These are phyloP conservation scores for Fusarium annulatum DNA, from an alignment of 2,329 filamentous ascomycete species.

Conservation along the genomic window DNA sequence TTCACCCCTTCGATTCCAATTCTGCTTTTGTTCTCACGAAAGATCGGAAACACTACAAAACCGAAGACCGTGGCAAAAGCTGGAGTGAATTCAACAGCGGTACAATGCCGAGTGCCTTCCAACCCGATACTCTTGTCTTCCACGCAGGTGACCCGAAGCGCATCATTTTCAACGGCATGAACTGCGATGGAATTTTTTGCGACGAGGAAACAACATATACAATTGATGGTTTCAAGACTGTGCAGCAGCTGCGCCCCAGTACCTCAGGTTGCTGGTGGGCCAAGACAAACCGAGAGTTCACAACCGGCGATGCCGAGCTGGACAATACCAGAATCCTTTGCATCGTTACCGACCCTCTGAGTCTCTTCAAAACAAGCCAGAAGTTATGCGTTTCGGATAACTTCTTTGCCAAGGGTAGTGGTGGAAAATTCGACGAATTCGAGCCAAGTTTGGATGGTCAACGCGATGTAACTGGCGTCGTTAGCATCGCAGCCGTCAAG, in stretches of 20 bases:
- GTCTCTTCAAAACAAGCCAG: constrained; percentile 77
- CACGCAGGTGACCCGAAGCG: constrained; percentile 86
- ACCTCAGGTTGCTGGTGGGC: constrained; percentile 90
- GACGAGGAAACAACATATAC: constrained; percentile 78
- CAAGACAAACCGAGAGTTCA: constrained; percentile 78
- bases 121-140: constrained; percentile 71
- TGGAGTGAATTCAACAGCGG: constrained; percentile 81
- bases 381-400: constrained; percentile 84
- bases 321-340: constrained; percentile 82
- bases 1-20: constrained; percentile 82
- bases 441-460: constrained; percentile 83
- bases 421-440: constrained; percentile 66
- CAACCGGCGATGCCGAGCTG: constrained; percentile 71
- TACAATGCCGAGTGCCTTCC: constrained; percentile 65
- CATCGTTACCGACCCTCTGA: constrained; percentile 79
- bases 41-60: constrained; percentile 80
- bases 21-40: constrained; percentile 84
- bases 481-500: constrained; percentile 85
- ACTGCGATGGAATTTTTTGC: constrained; percentile 73
- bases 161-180: constrained; percentile 84
- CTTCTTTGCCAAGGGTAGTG: constrained; percentile 71
- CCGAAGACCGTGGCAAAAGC: constrained; percentile 81
- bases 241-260: constrained; percentile 72
- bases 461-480: constrained; percentile 80
- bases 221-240: constrained; percentile 81